Conservation (phyloP, 1,284 basidiomycete genomes). For the Sphaerobolus stellatus region DNA sequence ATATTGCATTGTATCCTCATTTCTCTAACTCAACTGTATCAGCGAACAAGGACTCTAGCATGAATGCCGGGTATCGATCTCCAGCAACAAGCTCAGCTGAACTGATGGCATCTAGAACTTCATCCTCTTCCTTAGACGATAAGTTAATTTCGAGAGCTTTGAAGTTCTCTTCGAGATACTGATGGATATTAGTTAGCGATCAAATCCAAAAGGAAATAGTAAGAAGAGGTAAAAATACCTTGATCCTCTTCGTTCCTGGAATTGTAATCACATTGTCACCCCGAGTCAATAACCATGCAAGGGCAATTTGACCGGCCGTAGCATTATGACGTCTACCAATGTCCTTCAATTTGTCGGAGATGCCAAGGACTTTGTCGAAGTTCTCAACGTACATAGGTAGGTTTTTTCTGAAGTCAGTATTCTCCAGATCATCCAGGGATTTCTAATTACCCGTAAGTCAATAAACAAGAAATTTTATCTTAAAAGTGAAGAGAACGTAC, state of each 20-base stretch:
- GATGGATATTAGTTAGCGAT: too few species aligned
- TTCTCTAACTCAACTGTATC: too few species aligned
- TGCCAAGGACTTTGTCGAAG: slow-evolving; percentile 55
- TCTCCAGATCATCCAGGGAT: slow-evolving; percentile 50
- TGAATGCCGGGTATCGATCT: too few species aligned
- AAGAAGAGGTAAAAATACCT: slow-evolving; percentile 6
- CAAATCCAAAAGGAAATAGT: too few species aligned
- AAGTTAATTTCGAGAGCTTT: slow-evolving; percentile 37
- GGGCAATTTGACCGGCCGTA: slow-evolving; percentile 53
- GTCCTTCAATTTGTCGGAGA: slow-evolving; percentile 45
- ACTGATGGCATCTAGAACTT: too few species aligned
- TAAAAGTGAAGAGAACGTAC: slow-evolving; percentile 27
- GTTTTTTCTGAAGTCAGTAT: slow-evolving; percentile 43
- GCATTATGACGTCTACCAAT: slow-evolving; percentile 47
- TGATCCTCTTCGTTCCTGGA: slow-evolving; percentile 36
- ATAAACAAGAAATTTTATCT: too few species aligned
- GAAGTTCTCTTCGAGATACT: slow-evolving; percentile 45
- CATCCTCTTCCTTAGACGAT: slow-evolving; percentile 34
- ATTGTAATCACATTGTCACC: slow-evolving; percentile 54
- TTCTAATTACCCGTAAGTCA: slow-evolving; percentile 37
- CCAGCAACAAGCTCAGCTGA: too few species aligned
- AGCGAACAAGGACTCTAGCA: too few species aligned
- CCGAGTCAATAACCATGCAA: slow-evolving; percentile 63
- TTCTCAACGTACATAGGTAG: slow-evolving; percentile 41
- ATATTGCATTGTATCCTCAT: too few species aligned